These are phyloP conservation scores for Skeletonema costatum DNA, from an alignment of 108 stramenopile species.

Conservation along the genomic window DNA sequence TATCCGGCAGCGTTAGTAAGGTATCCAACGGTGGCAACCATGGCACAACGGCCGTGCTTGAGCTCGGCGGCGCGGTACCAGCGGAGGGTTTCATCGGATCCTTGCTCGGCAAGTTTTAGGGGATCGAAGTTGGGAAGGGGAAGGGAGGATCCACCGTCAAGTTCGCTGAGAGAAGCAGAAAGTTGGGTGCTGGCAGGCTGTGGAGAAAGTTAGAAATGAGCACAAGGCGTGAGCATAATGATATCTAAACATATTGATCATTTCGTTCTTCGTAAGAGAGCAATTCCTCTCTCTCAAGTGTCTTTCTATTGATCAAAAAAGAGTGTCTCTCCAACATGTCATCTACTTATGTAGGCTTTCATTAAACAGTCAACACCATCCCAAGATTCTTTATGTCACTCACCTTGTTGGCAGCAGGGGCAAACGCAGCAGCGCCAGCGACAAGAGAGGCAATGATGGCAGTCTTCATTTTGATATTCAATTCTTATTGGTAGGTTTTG, in stretches of 20 bases:
- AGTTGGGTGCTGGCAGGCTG: conserved; percentile 53
- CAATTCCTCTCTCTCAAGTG: not conserved
- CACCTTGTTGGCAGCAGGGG: conserved; percentile 26
- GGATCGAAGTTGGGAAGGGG: conserved; percentile 82
- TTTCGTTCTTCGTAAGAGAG: not conserved
- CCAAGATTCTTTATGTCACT: not conserved
- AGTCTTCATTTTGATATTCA: conserved; percentile 50
- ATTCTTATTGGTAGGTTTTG: not conserved
- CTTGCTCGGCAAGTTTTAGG: conserved; percentile 57
- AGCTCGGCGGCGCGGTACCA: conserved; percentile 89
- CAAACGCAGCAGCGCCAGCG: conserved; percentile 53
- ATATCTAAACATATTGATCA: not conserved
- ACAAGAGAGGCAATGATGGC: conserved; percentile 60
- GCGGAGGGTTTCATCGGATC: conserved; percentile 74
- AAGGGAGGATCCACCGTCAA: conserved; percentile 68
- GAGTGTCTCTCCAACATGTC: not conserved
- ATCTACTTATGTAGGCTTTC: not conserved
- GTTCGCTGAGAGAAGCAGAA: conserved; percentile 46
- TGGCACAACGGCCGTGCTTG: conserved; percentile 85
- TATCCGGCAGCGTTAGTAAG: conserved; percentile 71
- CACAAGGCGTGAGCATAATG: not conserved
- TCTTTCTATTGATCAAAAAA: not conserved
- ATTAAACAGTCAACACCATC: too few relatives aligned
- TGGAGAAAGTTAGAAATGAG: not conserved
- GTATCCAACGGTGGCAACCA: conserved; percentile 87